These are phyloP conservation scores for Candolleomyces eurysporus DNA, from an alignment of 768 basidiomycete genomes.

Conservation along the genomic window DNA sequence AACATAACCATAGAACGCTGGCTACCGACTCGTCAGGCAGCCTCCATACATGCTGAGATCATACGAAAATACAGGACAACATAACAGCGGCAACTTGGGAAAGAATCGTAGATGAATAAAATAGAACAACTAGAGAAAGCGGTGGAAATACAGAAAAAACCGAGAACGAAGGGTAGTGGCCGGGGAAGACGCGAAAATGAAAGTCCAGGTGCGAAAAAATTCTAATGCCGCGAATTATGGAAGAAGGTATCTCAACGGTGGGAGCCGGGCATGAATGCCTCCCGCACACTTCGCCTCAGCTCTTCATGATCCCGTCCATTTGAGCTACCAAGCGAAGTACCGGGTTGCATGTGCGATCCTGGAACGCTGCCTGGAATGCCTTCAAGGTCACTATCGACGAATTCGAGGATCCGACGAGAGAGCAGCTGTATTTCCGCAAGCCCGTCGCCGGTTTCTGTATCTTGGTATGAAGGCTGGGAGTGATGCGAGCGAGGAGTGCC, in stretches of 20 bases:
- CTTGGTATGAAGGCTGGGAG: constrained; percentile 74
- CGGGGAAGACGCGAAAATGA: constrained; percentile 6
- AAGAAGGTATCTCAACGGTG: constrained; percentile 39
- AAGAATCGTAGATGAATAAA: constrained; percentile 1
- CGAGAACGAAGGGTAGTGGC: constrained; percentile 13
- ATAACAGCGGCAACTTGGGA: neutral
- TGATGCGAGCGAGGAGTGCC: constrained; percentile 72
- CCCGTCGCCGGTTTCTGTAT: constrained; percentile 83
- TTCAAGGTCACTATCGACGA: constrained; percentile 75
- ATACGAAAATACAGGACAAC: constrained; percentile 1
- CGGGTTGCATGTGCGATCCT: constrained; percentile 66
- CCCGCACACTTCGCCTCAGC: constrained; percentile 76
- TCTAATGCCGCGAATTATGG: constrained; percentile 9
- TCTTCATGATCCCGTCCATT: constrained; percentile 73
- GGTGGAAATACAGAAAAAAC: constrained; percentile 6
- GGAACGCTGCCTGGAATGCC: constrained; percentile 59
- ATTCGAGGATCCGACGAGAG: constrained; percentile 80
- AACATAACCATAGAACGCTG: neutral
- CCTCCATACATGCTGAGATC: neutral
- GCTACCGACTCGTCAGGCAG: neutral
- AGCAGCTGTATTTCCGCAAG: constrained; percentile 89
- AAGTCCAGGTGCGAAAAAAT: constrained; percentile 14
- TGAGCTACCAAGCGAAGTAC: constrained; percentile 64
- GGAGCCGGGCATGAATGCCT: constrained; percentile 72
- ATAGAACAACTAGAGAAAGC: neutral